A percentile compares a stretch with the other conserved stretches of the same genome.
phyloP scores from a whole-genome alignment of 2,329 filamentous ascomycete species.

The Cadophora sp. region DNA sequence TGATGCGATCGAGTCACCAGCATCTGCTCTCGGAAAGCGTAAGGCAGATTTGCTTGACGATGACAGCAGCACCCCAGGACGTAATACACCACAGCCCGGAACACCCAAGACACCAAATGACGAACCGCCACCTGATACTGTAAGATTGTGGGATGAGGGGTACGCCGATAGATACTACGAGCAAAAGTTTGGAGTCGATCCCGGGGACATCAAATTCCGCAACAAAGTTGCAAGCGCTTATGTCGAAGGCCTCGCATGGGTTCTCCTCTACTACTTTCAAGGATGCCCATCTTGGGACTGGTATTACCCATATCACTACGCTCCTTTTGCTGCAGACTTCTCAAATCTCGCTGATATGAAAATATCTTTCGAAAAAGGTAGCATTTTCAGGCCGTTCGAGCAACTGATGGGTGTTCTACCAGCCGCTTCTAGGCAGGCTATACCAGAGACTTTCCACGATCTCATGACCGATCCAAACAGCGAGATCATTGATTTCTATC shows the following conservation, averaged over 20 bases:
- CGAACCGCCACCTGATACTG: constrained; percentile 76
- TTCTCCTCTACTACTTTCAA: constrained; percentile 96
- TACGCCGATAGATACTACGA: constrained; percentile 97
- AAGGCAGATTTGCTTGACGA: constrained; percentile 76
- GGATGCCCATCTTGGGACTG: constrained; percentile 98
- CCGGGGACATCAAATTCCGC: constrained; percentile 83
- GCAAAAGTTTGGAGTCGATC: constrained; percentile 89
- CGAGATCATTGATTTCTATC: constrained; percentile 97
- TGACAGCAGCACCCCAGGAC: constrained; percentile 62
- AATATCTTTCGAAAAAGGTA: constrained; percentile 82
- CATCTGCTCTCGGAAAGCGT: constrained; percentile 72
- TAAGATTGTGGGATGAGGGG: constrained; percentile 92
- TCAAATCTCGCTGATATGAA: constrained; percentile 80
- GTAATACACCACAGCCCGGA: constrained; percentile 60
- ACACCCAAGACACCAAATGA: constrained; percentile 58
- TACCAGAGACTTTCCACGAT: constrained; percentile 86
- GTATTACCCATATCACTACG: constrained; percentile 99
- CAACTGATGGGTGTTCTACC: constrained; percentile 98
- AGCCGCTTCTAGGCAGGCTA: constrained; percentile 88
- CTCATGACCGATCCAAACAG: constrained; percentile 90
- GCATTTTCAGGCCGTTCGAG: constrained; percentile 89
- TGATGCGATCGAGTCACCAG: constrained; percentile 46
- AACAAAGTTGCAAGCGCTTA: constrained; percentile 90
- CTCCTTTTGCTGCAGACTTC: constrained; percentile 96
- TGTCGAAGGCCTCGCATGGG: constrained; percentile 94